These are phyloP conservation scores for Cladosporium oxysporum DNA, from an alignment of 2,329 filamentous ascomycete species.

Conservation along the genomic window DNA sequence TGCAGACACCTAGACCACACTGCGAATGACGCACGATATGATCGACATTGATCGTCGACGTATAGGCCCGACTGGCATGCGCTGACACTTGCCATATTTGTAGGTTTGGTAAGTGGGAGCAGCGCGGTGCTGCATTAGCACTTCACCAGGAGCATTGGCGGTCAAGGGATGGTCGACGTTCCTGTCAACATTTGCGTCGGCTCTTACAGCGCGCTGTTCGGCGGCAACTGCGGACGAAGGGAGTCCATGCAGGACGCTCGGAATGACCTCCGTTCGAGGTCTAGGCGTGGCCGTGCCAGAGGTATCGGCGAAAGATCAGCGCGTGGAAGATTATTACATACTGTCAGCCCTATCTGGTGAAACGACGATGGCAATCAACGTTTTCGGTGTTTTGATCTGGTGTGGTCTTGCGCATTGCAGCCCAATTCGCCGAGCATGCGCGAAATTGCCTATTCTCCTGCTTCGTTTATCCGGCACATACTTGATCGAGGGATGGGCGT, in stretches of 20 bases:
- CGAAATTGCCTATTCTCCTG: background rate
- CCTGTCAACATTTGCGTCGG: background rate
- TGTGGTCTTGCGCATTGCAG: background rate
- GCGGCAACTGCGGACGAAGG: background rate
- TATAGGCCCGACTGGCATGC: constrained; percentile 10
- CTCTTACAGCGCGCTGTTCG: background rate
- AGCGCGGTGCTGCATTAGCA: background rate
- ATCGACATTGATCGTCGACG: constrained; percentile 1
- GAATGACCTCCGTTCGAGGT: background rate
- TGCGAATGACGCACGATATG: background rate
- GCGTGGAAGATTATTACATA: background rate
- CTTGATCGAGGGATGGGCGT: background rate
- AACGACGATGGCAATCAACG: constrained; percentile 18
- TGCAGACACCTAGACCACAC: background rate
- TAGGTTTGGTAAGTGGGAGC: background rate
- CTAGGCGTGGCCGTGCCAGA: constrained; percentile 5
- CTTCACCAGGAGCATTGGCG: background rate
- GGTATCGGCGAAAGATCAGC: constrained; percentile 10
- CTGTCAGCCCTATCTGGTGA: constrained; percentile 18
- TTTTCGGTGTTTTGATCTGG: constrained; percentile 11
- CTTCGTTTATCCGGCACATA: background rate
- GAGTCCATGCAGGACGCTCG: background rate
- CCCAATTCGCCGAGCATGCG: background rate
- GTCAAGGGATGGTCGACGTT: background rate
- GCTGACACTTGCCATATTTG: background rate